Base-by-base conservation (phyloP, 148 eudicot species). In the Cornus controversa region DNA sequence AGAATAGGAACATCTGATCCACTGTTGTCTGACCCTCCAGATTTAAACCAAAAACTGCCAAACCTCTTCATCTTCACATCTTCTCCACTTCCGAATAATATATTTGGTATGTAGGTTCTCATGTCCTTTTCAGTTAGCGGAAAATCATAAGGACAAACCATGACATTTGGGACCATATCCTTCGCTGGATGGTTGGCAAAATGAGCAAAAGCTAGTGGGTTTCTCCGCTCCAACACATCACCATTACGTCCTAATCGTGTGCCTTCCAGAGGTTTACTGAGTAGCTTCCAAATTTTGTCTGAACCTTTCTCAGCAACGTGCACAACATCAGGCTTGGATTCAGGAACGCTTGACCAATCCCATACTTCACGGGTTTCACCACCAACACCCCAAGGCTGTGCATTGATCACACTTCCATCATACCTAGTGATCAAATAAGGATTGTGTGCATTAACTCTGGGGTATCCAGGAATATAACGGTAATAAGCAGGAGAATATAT, bases 101-200 rank as follows among this genome's bases (percentile, higher is more conserved):
- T 75, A 82, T 95, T 95, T 10, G 99, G 99, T 77, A 95, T 85
- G 50, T 93, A 93, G 22, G 89, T 58, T 71, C 99, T 91, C 94
- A 88, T 90, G 40, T 82, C 87, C 76, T 85, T 91, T 78, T 93
- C 97, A 47, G 75, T 75, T 71, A 95, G 80, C 0, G 92, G 92
- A 78, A 95, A 95, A 80, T 95, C 97, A 82, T 93, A 95, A 22
- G 93, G 91, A 78, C 94, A 93, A 25, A 95, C 92, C 99, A 93
- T 93, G 64, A 93, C 99, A 78, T 95, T 95, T 3, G 99, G 97
- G 37, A 63, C 78, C 77, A 72, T 74, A 6, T 79, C 96, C 77
- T 90, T 85, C 1, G 90, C 83, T 6, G 99, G 99, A 74, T 95
- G 97, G 82, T 93, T 95, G 25, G 96, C 93, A 71, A 86, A 93